phyloP scores from a whole-genome alignment of 192 early-diverging fungal species.

The Lobosporangium transversale region DNA sequence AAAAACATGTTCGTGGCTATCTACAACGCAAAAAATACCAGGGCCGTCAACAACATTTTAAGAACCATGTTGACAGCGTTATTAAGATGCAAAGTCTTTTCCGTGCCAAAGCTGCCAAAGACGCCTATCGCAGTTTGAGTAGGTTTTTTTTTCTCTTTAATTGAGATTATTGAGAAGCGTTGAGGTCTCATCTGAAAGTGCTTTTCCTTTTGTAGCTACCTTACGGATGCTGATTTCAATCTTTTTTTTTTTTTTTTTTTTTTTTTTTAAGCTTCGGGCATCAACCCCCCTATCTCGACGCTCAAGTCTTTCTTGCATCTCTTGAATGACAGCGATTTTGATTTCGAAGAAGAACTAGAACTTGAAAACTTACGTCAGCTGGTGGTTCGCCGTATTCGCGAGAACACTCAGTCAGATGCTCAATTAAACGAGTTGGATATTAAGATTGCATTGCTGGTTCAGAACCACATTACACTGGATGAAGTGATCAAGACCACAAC shows the following conservation, averaged over 20 bases:
- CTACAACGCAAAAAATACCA: slow-evolving; percentile 70
- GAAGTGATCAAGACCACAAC: slow-evolving; percentile 79
- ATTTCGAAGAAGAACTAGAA: slow-evolving; percentile 92
- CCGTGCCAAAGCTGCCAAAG: slow-evolving; percentile 70
- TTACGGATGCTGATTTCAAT: no score
- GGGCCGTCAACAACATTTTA: slow-evolving; percentile 65
- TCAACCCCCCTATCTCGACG: slow-evolving; percentile 82
- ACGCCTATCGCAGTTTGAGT: slow-evolving; percentile 77
- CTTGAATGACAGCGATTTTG: slow-evolving; percentile 89
- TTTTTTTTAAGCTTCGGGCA: slow-evolving; percentile 60
- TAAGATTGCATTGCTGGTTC: slow-evolving; percentile 95
- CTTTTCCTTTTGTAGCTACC: slow-evolving; percentile 44
- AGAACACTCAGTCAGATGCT: slow-evolving; percentile 82
- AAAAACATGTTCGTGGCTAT: slow-evolving; percentile 75
- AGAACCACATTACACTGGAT: slow-evolving; percentile 95
- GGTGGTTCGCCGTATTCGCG: slow-evolving; percentile 89
- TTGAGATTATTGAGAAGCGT: no score
- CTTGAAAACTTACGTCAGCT: slow-evolving; percentile 84
- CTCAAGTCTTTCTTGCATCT: slow-evolving; percentile 89
- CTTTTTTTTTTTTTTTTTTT: no score
- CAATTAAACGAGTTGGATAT: slow-evolving; percentile 91
- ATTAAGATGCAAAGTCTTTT: slow-evolving; percentile 82
- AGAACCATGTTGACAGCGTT: slow-evolving; percentile 75
- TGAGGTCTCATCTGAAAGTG: no score
- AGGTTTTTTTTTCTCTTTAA: no score